Evolutionary conservation across 2,329 filamentous ascomycete species (phyloP).

Genomic region (Colletotrichum somersetense): DNA sequence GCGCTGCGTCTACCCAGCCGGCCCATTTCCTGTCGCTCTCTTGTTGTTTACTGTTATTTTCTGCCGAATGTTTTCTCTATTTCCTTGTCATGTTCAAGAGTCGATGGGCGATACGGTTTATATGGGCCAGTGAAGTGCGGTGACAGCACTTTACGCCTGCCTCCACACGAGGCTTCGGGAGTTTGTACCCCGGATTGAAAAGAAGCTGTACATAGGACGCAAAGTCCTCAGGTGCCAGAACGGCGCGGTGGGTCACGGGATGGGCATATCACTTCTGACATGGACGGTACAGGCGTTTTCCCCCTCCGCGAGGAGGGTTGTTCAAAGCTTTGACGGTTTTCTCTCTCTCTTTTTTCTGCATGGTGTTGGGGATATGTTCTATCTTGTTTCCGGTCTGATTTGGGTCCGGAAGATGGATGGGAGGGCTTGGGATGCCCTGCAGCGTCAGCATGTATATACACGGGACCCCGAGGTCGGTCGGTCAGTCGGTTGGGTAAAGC

Average conservation of each 20-base stretch:
- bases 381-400: not conserved
- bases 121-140: conserved; percentile 34
- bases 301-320: conserved; percentile 28
- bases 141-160: conserved; percentile 38
- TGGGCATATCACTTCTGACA: conserved; percentile 19
- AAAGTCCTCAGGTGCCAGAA: conserved; percentile 24
- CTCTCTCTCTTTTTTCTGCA: conserved; percentile 4
- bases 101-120: conserved; percentile 37
- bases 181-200: conserved; percentile 24
- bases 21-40: not conserved
- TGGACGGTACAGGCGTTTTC: conserved; percentile 30
- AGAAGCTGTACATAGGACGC: conserved; percentile 38
- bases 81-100: conserved; percentile 3
- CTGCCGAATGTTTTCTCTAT: not conserved
- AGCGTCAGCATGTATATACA: conserved; percentile 30
- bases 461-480: conserved; percentile 5
- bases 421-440: conserved; percentile 10
- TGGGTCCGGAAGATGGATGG: not conserved
- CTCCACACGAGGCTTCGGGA: conserved; percentile 20
- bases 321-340: not conserved
- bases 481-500: not conserved
- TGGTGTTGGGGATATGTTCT: conserved; percentile 36
- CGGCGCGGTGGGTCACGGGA: conserved; percentile 2
- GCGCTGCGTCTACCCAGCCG: not conserved
- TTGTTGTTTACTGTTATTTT: conserved; percentile 3